Evolutionary conservation across 164 flowering plant genomes (phyloP).

Genomic region (Stephania yunnanensis): DNA sequence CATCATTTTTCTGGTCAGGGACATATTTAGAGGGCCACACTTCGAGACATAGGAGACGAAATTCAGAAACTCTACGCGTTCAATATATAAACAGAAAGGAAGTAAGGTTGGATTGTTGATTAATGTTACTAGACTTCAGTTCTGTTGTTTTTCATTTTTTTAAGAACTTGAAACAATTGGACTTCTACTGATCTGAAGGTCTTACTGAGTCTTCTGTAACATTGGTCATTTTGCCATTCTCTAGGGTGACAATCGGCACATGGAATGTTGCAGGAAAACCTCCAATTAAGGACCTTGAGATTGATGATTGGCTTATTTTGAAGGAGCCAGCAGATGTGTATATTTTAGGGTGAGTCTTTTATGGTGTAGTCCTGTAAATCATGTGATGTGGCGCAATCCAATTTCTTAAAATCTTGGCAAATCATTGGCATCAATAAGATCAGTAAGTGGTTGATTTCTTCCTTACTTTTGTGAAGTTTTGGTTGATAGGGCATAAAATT

Average conservation of each 20-base stretch:
- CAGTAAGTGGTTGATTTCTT: background rate
- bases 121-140: background rate
- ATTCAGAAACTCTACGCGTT: constrained; percentile 76
- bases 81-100: constrained; percentile 89
- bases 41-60: constrained; percentile 63
- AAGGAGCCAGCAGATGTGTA: constrained; percentile 78
- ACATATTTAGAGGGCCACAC: constrained; percentile 29
- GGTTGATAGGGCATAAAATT: background rate
- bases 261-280: constrained; percentile 96
- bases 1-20: constrained; percentile 28
- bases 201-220: constrained; percentile 4
- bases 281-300: constrained; percentile 66
- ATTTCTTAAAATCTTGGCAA: too few species aligned
- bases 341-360: constrained; percentile 66
- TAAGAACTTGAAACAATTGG: background rate
- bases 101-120: constrained; percentile 57
- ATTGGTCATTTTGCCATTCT: constrained; percentile 7
- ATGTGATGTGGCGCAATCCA: too few species aligned
- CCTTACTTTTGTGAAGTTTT: background rate
- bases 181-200: background rate
- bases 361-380: background rate
- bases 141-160: background rate
- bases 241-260: constrained; percentile 73
- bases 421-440: background rate
- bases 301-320: constrained; percentile 82